These are phyloP conservation scores for Albizia julibrissin DNA, from an alignment of 306 rosid genomes.

Conservation along the genomic window DNA sequence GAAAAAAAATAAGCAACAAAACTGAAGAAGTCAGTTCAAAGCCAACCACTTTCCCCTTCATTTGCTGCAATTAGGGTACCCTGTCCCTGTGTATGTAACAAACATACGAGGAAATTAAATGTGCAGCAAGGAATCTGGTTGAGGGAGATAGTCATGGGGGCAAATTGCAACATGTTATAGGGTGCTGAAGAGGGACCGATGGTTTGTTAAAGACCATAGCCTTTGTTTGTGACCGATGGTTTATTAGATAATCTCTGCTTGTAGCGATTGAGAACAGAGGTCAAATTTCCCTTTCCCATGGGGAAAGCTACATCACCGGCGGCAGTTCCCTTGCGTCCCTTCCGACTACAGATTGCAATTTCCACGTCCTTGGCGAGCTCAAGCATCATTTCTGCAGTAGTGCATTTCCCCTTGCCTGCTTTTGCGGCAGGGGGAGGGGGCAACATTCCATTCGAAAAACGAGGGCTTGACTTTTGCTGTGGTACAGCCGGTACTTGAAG, in stretches of 20 bases:
- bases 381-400: constrained; percentile 60
- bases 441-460: constrained; percentile 71
- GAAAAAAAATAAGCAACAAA: constrained; percentile 6
- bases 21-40: background rate
- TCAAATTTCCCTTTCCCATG: constrained; percentile 80
- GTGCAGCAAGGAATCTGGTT: constrained; percentile 46
- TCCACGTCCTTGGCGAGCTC: constrained; percentile 88
- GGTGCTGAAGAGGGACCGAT: constrained; percentile 40
- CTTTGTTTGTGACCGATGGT: constrained; percentile 38
- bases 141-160: constrained; percentile 7
- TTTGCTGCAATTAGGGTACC: constrained; percentile 52
- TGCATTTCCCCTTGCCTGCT: constrained; percentile 79
- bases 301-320: constrained; percentile 97
- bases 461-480: constrained; percentile 68
- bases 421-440: constrained; percentile 92
- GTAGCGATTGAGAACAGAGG: constrained; percentile 90
- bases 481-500: constrained; percentile 65
- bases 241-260: constrained; percentile 78
- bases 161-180: constrained; percentile 45
- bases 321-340: constrained; percentile 86
- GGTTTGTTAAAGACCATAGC: constrained; percentile 53
- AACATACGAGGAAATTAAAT: constrained; percentile 49
- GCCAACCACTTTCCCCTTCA: constrained; percentile 34
- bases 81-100: constrained; percentile 49
- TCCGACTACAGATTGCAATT: constrained; percentile 67